Base-by-base conservation (phyloP, 2,329 filamentous ascomycete species). In the Allantophomopsis lycopodina region DNA sequence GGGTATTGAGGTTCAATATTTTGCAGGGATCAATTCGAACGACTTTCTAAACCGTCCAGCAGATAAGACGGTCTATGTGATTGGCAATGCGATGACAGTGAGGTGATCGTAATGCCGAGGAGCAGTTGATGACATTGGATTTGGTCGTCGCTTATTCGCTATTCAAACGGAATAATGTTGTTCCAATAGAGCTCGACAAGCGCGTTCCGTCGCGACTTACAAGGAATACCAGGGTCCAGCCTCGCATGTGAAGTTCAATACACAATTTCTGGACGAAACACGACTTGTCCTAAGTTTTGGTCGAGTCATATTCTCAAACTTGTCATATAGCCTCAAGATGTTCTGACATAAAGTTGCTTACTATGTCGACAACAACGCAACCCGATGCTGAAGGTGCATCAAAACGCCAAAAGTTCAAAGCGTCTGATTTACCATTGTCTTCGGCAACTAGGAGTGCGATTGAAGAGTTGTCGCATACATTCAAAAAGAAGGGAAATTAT, bases 401-500 rank as follows among this genome's bases (percentile, higher is more conserved):
- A 4, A 45, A 43, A 17, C 51, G 52, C 35, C 56, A 56, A 49
- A 81, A 76, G 51, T 74, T 80, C 55, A 85, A 85, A 57, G 73
- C 81, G 3, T 79, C 79, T 0, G 83, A 89, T 49, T 66, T 89
- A 14, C 83, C 83, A 2, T 62, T 88, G 15, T 73, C 81, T 5
- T 80, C 79, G 3, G 71, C 76, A n/a, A 83, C 84, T 39, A 71
- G 81, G 46, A 71, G 73, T 2, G 77, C 79, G 2, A 85, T 89
- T 41, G 83, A 88, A 50, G 72, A 69, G 13, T 69, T 89, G 16
- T 73, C 83, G n/a, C 79, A 84, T 54, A 79, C 73, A 10, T 89
- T 88, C 63, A 88, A 88, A 61, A 89, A 88, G 62, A 86, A 85
- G 59, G 84, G 84, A 44, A 81, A 82, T 42, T 91, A 88, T 54